Evolutionary conservation across 768 basidiomycete species (phyloP), one percentile per base, ranked within the genome.

Genomic region (Dacryopinax primogenitus): DNA sequence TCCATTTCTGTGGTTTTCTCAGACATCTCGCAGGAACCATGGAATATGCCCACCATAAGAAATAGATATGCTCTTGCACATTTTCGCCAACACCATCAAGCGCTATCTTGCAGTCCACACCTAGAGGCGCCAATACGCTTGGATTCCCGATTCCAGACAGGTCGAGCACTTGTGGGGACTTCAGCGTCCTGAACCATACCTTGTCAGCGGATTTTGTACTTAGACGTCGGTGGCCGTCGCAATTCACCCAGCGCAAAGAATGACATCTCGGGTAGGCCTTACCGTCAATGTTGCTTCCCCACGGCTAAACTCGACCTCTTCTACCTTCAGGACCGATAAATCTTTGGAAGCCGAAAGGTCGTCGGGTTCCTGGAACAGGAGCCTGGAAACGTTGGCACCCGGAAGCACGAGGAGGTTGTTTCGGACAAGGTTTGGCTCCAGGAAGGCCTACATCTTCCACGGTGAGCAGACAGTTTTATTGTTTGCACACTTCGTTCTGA

Each of bases 21-120:
- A 58, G 51, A 3, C 32, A 15, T 9, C 23, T 26, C 26, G 4
- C 9, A 47, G 26, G 13, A 15, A 66, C 68, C 30, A 73, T 44
- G 1, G 16, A 66, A 67, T 15, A 71, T 36, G 0, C 67, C 69
- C n/a, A n/a, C n/a, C n/a, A n/a, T n/a, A n/a, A n/a, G 3, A 65
- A 34, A 21, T 68, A 72, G 62, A 72, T 64, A 66, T 84, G 79
- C 66, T 82, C 79, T 69, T 81, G 80, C 62, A 80, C 68, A 68
- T 88, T 82, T 70, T 86, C 85, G 13, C 90, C 89, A 0, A 93
- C 89, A 16, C 85, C 86, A 0, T 86, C 86, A 13, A 90, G 80
- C 63, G 88, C 82, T 12, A 86, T 78, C 28, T 82, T 62, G 66
- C 78, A 76, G 7, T 74, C 68, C 33, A 91, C 80, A 13, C 77